These are phyloP conservation scores for Pyrus pyrifolia DNA, from an alignment of 306 rosid genomes.

Conservation along the genomic window DNA sequence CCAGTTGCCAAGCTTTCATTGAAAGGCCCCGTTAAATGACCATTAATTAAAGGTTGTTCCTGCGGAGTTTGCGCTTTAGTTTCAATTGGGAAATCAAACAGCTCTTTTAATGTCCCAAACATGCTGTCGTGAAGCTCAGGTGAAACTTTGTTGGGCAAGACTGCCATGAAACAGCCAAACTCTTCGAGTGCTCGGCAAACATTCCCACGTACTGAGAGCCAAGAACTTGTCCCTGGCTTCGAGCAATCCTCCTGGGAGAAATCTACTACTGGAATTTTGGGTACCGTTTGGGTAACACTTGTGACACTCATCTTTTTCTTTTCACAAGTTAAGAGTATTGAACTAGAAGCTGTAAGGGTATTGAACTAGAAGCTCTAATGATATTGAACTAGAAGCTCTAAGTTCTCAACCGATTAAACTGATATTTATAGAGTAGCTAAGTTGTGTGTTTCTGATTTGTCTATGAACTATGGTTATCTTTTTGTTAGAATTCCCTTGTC, in stretches of 20 bases:
- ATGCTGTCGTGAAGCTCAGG: background rate
- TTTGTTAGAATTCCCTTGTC: too few species aligned
- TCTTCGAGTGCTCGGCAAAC: slow-evolving; percentile 16
- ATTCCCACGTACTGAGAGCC: slow-evolving; percentile 5
- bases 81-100: slow-evolving; percentile 12
- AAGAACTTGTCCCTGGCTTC: background rate
- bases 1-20: too few species aligned
- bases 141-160: background rate
- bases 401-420: too few species aligned
- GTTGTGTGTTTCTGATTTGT: too few species aligned
- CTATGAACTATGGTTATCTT: too few species aligned
- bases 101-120: background rate
- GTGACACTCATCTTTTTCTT: background rate
- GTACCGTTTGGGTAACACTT: background rate
- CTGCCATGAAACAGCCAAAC: slow-evolving; percentile 16
- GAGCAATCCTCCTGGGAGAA: background rate
- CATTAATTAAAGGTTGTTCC: background rate
- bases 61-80: too few species aligned
- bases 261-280: background rate
- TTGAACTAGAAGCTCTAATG: too few species aligned
- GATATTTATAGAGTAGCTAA: too few species aligned
- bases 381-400: too few species aligned
- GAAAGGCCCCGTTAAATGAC: slow-evolving; percentile 1
- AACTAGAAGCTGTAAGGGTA: too few species aligned
- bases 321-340: too few species aligned